These are phyloP conservation scores for Diaporthe ilicicola DNA, from an alignment of 2,329 filamentous ascomycete species.

Conservation along the genomic window DNA sequence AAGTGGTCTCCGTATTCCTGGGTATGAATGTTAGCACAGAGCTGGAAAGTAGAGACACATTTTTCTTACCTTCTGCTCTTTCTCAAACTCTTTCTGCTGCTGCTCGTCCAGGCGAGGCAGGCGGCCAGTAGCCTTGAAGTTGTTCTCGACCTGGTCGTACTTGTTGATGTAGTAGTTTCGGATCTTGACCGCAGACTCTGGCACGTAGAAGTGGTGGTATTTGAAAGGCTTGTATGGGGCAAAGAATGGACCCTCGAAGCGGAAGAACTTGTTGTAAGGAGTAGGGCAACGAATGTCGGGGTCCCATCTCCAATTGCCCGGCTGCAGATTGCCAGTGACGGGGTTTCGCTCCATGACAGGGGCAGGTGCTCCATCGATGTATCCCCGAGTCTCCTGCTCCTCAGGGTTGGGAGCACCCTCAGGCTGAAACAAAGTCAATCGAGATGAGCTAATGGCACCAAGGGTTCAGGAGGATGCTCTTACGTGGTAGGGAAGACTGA, in stretches of 20 bases:
- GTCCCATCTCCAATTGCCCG: constrained; percentile 18
- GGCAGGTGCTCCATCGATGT: background rate
- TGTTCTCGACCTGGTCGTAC: background rate
- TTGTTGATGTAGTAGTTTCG: background rate
- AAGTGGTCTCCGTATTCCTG: background rate
- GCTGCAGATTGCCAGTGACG: background rate
- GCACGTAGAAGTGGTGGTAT: background rate
- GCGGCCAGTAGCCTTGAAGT: background rate
- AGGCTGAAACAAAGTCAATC: background rate
- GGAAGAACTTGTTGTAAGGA: constrained; percentile 16
- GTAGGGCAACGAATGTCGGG: background rate
- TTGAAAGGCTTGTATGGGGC: background rate
- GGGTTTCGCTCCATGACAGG: background rate
- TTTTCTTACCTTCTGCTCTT: constrained; percentile 5
- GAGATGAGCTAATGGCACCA: background rate
- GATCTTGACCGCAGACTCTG: background rate
- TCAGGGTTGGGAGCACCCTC: constrained; percentile 19
- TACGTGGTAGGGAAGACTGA: constrained; percentile 8
- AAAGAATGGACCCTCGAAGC: constrained; percentile 16
- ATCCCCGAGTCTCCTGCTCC: background rate
- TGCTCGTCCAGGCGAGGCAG: background rate
- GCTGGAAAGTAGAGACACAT: background rate
- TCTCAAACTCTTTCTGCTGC: background rate
- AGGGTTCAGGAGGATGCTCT: background rate
- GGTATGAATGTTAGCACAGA: background rate